Evolutionary conservation across 192 early-diverging fungal species (phyloP).

Genomic region (Dimargaris xerosporica): DNA sequence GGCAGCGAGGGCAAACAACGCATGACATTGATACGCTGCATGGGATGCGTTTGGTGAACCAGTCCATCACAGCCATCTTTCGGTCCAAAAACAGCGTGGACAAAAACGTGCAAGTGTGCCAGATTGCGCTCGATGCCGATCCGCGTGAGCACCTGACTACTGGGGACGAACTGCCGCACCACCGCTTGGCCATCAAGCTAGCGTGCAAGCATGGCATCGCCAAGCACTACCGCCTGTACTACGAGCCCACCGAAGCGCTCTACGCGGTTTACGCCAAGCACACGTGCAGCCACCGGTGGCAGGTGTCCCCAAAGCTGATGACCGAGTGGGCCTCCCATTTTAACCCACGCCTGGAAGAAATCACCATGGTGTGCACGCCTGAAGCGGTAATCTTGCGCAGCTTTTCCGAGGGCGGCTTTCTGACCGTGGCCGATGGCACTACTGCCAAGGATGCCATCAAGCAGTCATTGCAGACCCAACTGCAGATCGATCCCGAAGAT

Average conservation of each 20-base stretch:
- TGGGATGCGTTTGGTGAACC: too few relatives aligned
- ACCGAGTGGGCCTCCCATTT: constrained; percentile 28
- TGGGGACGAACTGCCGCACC: constrained; percentile 12
- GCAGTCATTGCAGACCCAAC: constrained; percentile 24
- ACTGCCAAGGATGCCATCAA: constrained; percentile 17
- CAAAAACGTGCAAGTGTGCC: constrained; percentile 19
- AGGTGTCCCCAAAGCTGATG: constrained; percentile 22
- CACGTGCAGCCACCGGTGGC: constrained; percentile 26
- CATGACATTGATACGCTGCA: too few relatives aligned
- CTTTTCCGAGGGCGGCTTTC: constrained; percentile 14
- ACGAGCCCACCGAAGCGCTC: constrained; percentile 26
- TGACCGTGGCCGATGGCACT: constrained; percentile 25
- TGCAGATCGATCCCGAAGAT: constrained; percentile 22
- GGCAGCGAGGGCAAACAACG: too few relatives aligned
- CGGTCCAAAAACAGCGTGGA: constrained; percentile 14
- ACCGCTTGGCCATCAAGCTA: constrained; percentile 25
- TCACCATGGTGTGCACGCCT: constrained; percentile 12
- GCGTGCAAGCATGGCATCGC: constrained; percentile 26
- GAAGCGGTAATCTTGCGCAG: constrained; percentile 21
- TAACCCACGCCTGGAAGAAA: constrained; percentile 24
- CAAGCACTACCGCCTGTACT: constrained; percentile 28
- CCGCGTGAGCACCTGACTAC: neutral
- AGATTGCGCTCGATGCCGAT: constrained; percentile 14
- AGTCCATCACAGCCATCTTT: constrained; percentile 25
- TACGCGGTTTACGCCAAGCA: constrained; percentile 21